These are phyloP conservation scores for Symbiodinium natans DNA, from an alignment of 73 alveolate genomes.

Conservation along the genomic window DNA sequence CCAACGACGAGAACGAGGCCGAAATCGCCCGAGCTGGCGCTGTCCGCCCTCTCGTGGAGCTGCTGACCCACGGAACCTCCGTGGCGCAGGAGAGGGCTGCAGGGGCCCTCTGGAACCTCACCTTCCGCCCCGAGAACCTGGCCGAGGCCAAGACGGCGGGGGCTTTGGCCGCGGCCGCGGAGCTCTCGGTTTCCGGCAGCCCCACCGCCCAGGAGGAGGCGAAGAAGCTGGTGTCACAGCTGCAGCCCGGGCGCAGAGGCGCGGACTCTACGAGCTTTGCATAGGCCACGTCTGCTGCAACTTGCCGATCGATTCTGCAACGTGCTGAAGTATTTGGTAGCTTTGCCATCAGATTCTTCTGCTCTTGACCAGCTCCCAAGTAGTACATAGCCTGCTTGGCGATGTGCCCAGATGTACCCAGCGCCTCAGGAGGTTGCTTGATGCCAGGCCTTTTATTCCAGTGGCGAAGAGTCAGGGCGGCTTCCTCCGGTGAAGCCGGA, in stretches of 20 bases:
- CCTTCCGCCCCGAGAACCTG: background rate
- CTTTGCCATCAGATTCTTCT: too few species aligned
- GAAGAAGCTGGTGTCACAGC: background rate
- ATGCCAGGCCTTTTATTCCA: too few species aligned
- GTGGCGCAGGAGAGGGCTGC: background rate
- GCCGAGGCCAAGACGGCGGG: background rate
- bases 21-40: background rate
- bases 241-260: background rate
- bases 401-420: too few species aligned
- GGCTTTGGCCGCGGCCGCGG: background rate
- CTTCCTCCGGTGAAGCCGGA: too few species aligned
- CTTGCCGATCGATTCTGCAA: too few species aligned
- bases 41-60: background rate
- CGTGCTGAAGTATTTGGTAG: too few species aligned
- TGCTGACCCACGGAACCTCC: background rate
- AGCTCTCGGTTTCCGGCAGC: background rate
- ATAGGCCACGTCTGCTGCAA: too few species aligned
- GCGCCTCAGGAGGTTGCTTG: too few species aligned
- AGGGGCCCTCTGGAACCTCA: background rate
- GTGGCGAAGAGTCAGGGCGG: too few species aligned
- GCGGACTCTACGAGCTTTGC: too few species aligned
- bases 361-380: too few species aligned
- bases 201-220: background rate
- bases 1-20: background rate
- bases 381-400: too few species aligned